Percentiles rank a stretch among this genome's conserved stretches.
Evolutionary conservation across 768 basidiomycete genomes (phyloP).

Genomic region (Mycena alexandri): DNA sequence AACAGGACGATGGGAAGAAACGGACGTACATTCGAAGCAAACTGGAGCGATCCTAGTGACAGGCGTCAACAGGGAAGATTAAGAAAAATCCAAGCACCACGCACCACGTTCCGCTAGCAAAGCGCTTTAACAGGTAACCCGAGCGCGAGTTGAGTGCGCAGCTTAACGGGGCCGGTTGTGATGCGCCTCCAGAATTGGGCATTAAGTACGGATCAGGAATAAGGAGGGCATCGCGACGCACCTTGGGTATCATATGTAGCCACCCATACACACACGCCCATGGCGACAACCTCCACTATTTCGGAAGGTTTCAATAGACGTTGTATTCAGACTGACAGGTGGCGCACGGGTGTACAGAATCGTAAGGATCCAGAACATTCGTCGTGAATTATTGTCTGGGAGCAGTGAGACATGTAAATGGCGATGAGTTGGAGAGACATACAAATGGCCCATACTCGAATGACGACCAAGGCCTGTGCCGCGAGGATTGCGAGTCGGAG

Average conservation of each 20-base stretch:
- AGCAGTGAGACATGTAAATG: no score
- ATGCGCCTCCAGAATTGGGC: no score
- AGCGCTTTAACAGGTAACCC: slow-evolving; percentile 12
- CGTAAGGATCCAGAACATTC: slow-evolving; percentile 29
- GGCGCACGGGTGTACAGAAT: slow-evolving; percentile 15
- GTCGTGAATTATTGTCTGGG: slow-evolving; percentile 34
- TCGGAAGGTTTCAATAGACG: no score
- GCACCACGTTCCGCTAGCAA: slow-evolving; percentile 35
- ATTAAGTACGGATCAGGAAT: no score
- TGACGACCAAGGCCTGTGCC: slow-evolving; percentile 34
- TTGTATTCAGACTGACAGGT: no score
- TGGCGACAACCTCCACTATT: slow-evolving; percentile 18
- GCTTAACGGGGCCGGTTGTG: slow-evolving; percentile 26
- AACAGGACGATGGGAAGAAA: no score
- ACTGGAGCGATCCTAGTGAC: slow-evolving; percentile 38
- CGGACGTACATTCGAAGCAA: slow-evolving; percentile 37
- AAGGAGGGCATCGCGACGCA: no score
- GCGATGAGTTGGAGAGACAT: no score
- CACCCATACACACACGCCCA: slow-evolving; percentile 3
- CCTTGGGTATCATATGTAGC: slow-evolving; percentile 33
- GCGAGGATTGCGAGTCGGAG: slow-evolving; percentile 35
- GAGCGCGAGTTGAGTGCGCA: slow-evolving; percentile 26
- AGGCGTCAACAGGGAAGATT: no score
- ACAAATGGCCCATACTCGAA: slow-evolving; percentile 37
- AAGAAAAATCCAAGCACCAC: no score